Conservation (phyloP, 768 basidiomycete genomes). For the Hortiboletus flavorubellus region DNA sequence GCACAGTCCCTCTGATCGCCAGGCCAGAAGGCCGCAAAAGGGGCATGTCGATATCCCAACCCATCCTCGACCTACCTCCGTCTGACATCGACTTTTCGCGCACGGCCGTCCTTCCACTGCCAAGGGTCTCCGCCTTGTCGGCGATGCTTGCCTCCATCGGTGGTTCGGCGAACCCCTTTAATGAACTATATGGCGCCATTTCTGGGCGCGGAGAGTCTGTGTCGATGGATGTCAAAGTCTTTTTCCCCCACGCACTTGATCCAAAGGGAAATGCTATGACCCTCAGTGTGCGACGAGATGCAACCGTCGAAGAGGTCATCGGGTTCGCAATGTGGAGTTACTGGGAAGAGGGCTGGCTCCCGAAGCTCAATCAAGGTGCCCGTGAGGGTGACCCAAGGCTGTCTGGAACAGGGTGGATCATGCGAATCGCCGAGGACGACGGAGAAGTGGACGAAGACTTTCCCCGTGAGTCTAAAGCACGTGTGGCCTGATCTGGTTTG, state of each 20-base stretch:
- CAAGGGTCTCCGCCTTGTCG: constrained; percentile 63
- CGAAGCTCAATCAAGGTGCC: constrained; percentile 68
- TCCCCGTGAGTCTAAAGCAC: constrained; percentile 63
- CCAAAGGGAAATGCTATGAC: constrained; percentile 62
- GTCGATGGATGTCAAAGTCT: constrained; percentile 66
- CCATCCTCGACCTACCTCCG: constrained; percentile 12
- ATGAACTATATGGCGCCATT: constrained; percentile 81
- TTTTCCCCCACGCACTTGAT: constrained; percentile 75
- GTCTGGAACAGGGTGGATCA: constrained; percentile 84
- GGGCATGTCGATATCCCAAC: constrained; percentile 28
- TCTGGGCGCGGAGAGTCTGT: constrained; percentile 70
- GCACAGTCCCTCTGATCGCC: constrained; percentile 16
- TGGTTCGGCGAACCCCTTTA: constrained; percentile 76
- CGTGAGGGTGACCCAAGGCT: constrained; percentile 63
- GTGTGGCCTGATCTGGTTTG: background rate
- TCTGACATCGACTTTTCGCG: constrained; percentile 48
- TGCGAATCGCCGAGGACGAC: constrained; percentile 93
- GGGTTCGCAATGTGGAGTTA: constrained; percentile 92
- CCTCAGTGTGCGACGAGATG: constrained; percentile 79
- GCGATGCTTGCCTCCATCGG: constrained; percentile 68
- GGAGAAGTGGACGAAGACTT: constrained; percentile 99
- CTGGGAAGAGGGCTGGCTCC: constrained; percentile 84
- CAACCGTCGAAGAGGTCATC: constrained; percentile 92
- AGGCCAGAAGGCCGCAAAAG: constrained; percentile 29
- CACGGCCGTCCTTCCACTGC: constrained; percentile 43